A percentile compares a stretch with the other conserved stretches of the same genome.
Evolutionary conservation across 345 rosid species (phyloP).

Genomic region (Camelina laxa): DNA sequence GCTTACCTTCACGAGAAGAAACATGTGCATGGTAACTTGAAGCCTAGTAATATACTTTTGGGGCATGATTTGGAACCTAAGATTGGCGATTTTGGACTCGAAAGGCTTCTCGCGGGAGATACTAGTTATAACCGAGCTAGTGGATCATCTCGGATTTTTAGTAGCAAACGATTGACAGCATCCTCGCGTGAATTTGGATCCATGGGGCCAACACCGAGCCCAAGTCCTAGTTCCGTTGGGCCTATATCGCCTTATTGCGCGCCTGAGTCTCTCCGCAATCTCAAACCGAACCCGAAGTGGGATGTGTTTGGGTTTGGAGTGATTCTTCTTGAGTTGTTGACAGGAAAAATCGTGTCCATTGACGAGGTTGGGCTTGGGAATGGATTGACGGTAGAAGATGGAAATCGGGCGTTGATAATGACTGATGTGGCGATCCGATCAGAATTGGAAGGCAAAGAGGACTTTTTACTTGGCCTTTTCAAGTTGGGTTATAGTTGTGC

Average conservation of each 20-base stretch:
- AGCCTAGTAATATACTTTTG: constrained; percentile 81
- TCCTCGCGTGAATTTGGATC: constrained; percentile 51
- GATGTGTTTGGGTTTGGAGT: constrained; percentile 87
- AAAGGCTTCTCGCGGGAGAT: constrained; percentile 66
- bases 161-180: constrained; percentile 76
- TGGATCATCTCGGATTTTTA: constrained; percentile 70
- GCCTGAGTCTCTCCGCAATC: constrained; percentile 79
- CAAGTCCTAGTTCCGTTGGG: constrained; percentile 51
- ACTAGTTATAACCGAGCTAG: constrained; percentile 67
- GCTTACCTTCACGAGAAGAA: constrained; percentile 85
- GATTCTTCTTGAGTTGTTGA: constrained; percentile 72
- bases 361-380: constrained; percentile 86
- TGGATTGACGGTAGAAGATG: constrained; percentile 72
- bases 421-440: constrained; percentile 68
- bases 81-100: constrained; percentile 90
- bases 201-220: constrained; percentile 69
- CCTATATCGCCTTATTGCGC: constrained; percentile 74
- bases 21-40: constrained; percentile 86
- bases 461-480: constrained; percentile 72
- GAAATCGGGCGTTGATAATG: constrained; percentile 65
- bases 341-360: constrained; percentile 64
- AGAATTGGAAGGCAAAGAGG: constrained; percentile 85
- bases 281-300: constrained; percentile 91
- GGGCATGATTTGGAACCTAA: constrained; percentile 75
- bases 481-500: constrained; percentile 86